phyloP scores from a whole-genome alignment of 2,329 filamentous ascomycete species.

The Sordariomycetes sp. region DNA sequence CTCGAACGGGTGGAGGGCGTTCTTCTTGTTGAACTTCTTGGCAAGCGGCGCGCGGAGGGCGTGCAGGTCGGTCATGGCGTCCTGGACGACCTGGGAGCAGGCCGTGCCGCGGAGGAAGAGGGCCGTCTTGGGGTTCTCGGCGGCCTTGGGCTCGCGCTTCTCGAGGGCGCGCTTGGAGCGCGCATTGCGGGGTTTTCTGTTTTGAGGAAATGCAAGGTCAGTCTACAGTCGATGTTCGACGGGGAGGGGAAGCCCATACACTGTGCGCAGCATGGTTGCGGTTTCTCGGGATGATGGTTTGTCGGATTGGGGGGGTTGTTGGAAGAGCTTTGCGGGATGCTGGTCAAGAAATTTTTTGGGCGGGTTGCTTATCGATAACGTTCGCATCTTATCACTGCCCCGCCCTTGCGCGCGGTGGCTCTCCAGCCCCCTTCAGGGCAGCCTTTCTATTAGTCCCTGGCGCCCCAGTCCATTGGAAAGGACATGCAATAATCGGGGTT shows the following conservation, averaged over 20 bases:
- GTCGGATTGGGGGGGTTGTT: background rate
- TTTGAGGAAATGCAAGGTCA: background rate
- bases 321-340: background rate
- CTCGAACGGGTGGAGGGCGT: slow-evolving; percentile 89
- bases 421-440: too few relatives aligned
- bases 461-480: too few relatives aligned
- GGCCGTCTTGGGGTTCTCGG: slow-evolving; percentile 83
- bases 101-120: slow-evolving; percentile 83
- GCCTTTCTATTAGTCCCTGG: too few relatives aligned
- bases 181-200: slow-evolving; percentile 55
- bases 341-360: slow-evolving; percentile 1
- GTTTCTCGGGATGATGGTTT: background rate
- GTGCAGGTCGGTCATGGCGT: slow-evolving; percentile 76
- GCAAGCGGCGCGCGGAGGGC: slow-evolving; percentile 74
- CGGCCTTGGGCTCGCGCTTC: slow-evolving; percentile 77
- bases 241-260: background rate
- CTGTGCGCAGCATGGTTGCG: slow-evolving; percentile 4
- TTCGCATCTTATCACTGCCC: slow-evolving; percentile 1
- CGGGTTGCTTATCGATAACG: slow-evolving; percentile 4
- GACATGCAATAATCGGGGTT: too few relatives aligned
- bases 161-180: slow-evolving; percentile 93
- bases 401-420: background rate
- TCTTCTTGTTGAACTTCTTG: slow-evolving; percentile 95
- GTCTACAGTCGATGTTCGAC: background rate
- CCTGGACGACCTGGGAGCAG: slow-evolving; percentile 72